Base-by-base conservation (phyloP, 2,329 filamentous ascomycete species). In the Aureobasidium subglaciale region DNA sequence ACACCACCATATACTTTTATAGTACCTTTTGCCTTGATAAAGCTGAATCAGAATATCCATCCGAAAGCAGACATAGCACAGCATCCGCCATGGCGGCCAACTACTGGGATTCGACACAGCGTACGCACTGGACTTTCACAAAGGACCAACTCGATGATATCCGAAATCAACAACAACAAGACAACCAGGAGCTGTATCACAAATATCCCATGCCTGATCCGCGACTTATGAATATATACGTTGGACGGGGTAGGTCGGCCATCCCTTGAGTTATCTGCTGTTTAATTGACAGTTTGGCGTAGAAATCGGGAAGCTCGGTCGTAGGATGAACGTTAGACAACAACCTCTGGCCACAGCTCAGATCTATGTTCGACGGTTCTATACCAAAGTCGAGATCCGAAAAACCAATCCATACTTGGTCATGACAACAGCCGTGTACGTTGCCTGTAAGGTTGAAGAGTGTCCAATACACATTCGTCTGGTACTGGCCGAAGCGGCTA, bases 401-500 rank as follows among this genome's bases (percentile, higher is more conserved):
- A 84, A 86, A 60, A 96, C 91, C 45, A 99, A 97, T 64, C 90
- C 92, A 4, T 96, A 95, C 67, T 83, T 97, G 32, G 84, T 97
- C 57, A 81, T 96, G 61, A 86, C 90, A n/a, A 97, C 93, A 1
- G 88, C 92, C 5, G 80, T 97, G 59, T 99, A 99, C 70, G 78
- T 99, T 32, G 91, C 93, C 18, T 96, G 90, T 75, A 99, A 99
- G 73, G 96, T 95, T 83, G 93, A 99, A 70, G 93, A 99, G 71
- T 91, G 86, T 49, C 93, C 93, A 2, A 92, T 97, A 70, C 93
- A 99, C 70, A 97, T 99, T 65, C 83, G 93, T 27, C 81, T 95
- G 60, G 86, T 99, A 57, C 85, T 93, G 10, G 86, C 84, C 43
- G 93, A 99, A 70, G 90, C 91, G 3, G 84, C 90, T 30, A 82